Conservation (phyloP, 1,139 yeast species). For the Geotrichum reessii region DNA sequence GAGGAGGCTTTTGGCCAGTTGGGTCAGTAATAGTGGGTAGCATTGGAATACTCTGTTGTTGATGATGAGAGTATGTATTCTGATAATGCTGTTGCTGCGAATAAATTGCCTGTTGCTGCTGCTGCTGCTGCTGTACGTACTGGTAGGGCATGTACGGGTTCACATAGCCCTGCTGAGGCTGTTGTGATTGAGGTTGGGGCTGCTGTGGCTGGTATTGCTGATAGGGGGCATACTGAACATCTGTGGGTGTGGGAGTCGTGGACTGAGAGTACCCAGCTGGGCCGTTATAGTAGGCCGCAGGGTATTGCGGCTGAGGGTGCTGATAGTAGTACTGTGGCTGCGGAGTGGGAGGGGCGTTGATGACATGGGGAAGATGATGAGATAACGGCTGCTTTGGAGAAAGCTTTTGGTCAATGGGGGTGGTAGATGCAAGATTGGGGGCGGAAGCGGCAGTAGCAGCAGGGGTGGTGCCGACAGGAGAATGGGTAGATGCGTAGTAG, state of each 20-base stretch:
- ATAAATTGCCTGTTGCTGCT: constrained; percentile 16
- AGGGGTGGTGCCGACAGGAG: not conserved
- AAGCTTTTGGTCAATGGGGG: not conserved
- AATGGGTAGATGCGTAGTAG: not conserved
- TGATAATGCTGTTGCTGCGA: constrained; percentile 14
- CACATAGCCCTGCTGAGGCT: constrained; percentile 2
- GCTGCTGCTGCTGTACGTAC: constrained; percentile 18
- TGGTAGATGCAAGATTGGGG: not conserved
- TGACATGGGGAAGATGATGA: not conserved
- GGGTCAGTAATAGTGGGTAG: constrained; percentile 38
- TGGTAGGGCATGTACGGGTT: constrained; percentile 17
- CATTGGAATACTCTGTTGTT: constrained; percentile 19
- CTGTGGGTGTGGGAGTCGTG: not conserved
- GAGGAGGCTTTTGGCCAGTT: constrained; percentile 56
- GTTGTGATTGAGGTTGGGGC: constrained; percentile 12
- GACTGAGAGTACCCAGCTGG: not conserved
- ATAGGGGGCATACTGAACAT: not conserved
- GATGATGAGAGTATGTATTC: not conserved
- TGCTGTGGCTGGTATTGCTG: constrained; percentile 1
- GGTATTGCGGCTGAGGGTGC: not conserved
- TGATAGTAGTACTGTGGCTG: not conserved
- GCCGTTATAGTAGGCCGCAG: not conserved
- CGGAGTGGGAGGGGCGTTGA: not conserved
- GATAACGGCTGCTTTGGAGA: not conserved
- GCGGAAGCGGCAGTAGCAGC: not conserved